phyloP scores from a whole-genome alignment of 2,329 filamentous ascomycete genomes.

The Botrytis cinerea region DNA sequence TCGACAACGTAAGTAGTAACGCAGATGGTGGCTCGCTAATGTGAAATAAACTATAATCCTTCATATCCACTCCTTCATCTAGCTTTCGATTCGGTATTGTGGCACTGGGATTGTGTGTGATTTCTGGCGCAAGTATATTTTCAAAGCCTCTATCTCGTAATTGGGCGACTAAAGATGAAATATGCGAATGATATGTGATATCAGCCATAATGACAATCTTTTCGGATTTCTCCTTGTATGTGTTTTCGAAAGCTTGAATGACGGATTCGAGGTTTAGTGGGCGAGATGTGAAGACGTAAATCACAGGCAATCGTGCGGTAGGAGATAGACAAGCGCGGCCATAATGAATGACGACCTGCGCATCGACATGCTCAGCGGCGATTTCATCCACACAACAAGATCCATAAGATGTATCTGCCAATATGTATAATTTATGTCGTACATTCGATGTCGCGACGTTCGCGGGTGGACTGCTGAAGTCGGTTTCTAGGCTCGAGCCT shows the following conservation, averaged over 20 bases:
- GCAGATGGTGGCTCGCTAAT: slow-evolving; percentile 82
- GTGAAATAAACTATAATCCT: slow-evolving; percentile 70
- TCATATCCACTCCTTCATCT: slow-evolving; percentile 45
- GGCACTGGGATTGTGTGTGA: slow-evolving; percentile 77
- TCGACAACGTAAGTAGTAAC: slow-evolving; percentile 83
- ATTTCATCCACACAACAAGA: slow-evolving; percentile 97
- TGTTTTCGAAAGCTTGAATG: slow-evolving; percentile 60
- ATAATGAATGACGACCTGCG: slow-evolving; percentile 92
- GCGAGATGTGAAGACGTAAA: slow-evolving; percentile 85
- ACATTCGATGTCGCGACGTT: background rate
- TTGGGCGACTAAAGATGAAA: slow-evolving; percentile 56
- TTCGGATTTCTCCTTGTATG: slow-evolving; percentile 60
- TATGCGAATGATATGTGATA: slow-evolving; percentile 79
- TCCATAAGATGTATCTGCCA: slow-evolving; percentile 95
- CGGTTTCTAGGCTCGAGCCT: slow-evolving; percentile 28
- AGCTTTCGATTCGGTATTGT: slow-evolving; percentile 77
- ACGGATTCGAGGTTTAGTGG: slow-evolving; percentile 63
- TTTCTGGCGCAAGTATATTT: slow-evolving; percentile 66
- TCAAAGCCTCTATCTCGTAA: slow-evolving; percentile 68
- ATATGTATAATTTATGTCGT: slow-evolving; percentile 64
- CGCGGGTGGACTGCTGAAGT: slow-evolving; percentile 28
- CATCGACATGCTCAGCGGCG: slow-evolving; percentile 88
- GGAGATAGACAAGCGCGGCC: slow-evolving; percentile 90
- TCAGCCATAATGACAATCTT: slow-evolving; percentile 85
- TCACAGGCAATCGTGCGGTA: slow-evolving; percentile 80